Base-by-base conservation (phyloP, 208 protist genomes). In the Endotrypanum monterogeii region DNA sequence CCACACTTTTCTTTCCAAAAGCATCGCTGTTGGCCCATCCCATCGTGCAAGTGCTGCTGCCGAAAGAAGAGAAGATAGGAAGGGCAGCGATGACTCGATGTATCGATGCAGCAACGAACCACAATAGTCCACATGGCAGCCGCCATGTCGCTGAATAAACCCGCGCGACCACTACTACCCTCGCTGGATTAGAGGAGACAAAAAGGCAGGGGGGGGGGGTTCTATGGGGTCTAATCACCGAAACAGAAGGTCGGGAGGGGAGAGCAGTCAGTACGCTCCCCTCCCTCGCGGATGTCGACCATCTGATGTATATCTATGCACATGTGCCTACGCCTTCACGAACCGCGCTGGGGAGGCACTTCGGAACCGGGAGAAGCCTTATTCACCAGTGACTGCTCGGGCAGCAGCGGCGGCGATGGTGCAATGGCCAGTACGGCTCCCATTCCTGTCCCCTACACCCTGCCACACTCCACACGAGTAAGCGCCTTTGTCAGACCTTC, bases 401-500 rank as follows among this genome's bases (percentile, higher is more conserved):
- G 58, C 20, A 25, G 32, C 58, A 1, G n/a, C 32, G 39, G 32
- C 16, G 16, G n/a, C 57, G 25, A 35, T 12, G n/a, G n/a, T n/a
- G 39, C 56, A 32, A 2, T 39, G 8, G 20, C 16, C 39, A 32
- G 37, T 25, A 20, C 2, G 25, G 20, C 14, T 2, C 41, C 39
- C 2, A 44, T 39, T 11, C 0, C 44, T 46, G 7, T 46, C 41
- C 9, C 41, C 9, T 9, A 12, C 41, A 12, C 44, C 12, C 44
- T 48, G 8, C 12, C 44, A 14, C 44, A 14, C 44, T 48, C 0
- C 12, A 5, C 12, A 54, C 3, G 12, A 30, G 6, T 32, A 18
- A 32, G 23, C 25, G 25, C 9, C 3, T 1, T 44, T 20, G n/a
- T 83, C 74, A 91, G 7, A 95, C 83, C 68, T 92, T 95, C 74